phyloP scores from a whole-genome alignment of 371 early-diverging fungal species.

The Mucor lusitanicus region DNA sequence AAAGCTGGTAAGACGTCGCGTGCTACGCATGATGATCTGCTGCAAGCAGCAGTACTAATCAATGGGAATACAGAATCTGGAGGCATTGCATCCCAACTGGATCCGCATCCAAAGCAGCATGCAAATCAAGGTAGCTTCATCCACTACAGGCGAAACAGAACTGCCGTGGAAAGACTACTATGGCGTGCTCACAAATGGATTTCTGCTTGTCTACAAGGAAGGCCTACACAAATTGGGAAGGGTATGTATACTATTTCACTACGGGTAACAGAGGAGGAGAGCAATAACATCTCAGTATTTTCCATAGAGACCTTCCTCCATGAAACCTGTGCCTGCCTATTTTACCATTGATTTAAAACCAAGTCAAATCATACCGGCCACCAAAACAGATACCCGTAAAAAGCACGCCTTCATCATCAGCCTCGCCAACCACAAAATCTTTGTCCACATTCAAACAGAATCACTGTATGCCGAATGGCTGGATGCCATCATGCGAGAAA shows the following conservation, averaged over 20 bases:
- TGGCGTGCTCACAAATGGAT: constrained; percentile 40
- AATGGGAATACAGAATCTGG: constrained; percentile 22
- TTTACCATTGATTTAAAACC: constrained; percentile 40
- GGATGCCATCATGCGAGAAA: constrained; percentile 50
- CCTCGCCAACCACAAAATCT: constrained; percentile 24
- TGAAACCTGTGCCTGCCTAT: constrained; percentile 29
- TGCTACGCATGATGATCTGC: too few species aligned
- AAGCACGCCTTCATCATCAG: constrained; percentile 24
- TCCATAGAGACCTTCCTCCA: constrained; percentile 5
- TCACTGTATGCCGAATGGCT: constrained; percentile 40
- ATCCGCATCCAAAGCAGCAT: constrained; percentile 36
- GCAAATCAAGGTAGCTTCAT: constrained; percentile 39
- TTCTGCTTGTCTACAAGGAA: constrained; percentile 43
- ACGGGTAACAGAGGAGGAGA: too few species aligned
- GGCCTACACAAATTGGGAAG: constrained; percentile 8
- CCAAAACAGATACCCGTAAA: constrained; percentile 27
- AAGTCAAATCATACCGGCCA: constrained; percentile 41
- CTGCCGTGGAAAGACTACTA: constrained; percentile 43
- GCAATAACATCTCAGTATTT: too few species aligned
- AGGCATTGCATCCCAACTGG: constrained; percentile 35
- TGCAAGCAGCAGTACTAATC: too few species aligned
- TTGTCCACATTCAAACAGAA: constrained; percentile 36
- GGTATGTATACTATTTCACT: too few species aligned
- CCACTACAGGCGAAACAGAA: constrained; percentile 28
- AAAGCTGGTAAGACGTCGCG: not conserved